These are phyloP conservation scores for Austroboletus rostrupii DNA, from an alignment of 1,284 basidiomycete species.

Conservation along the genomic window DNA sequence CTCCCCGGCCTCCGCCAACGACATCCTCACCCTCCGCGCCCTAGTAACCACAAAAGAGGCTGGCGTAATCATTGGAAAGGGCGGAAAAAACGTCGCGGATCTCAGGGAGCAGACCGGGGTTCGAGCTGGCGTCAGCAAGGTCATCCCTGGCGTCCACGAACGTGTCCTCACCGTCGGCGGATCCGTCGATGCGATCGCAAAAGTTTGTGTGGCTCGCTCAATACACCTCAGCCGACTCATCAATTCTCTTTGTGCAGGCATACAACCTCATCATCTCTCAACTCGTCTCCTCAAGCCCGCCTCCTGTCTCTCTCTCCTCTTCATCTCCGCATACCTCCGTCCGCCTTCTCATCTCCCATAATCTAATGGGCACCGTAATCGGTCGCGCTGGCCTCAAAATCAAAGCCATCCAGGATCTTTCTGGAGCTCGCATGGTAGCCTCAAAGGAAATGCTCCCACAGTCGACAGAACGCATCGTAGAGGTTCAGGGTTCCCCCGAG, in stretches of 20 bases:
- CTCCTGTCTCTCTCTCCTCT: conserved; percentile 57
- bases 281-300: conserved; percentile 76
- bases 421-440: conserved; percentile 95
- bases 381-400: conserved; percentile 97
- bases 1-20: conserved; percentile 51
- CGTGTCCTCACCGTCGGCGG: conserved; percentile 94
- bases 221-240: conserved; percentile 5
- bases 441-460: conserved; percentile 99
- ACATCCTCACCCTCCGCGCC: conserved; percentile 82
- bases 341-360: conserved; percentile 95
- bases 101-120: conserved; percentile 92
- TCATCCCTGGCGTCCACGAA: conserved; percentile 95
- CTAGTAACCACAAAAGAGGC: conserved; percentile 96
- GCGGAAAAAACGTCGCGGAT: conserved; percentile 94
- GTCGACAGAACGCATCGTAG: conserved; percentile 96
- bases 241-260: conserved; percentile 50
- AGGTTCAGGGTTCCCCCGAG: conserved; percentile 91
- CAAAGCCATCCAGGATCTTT: conserved; percentile 98
- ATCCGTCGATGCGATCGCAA: conserved; percentile 86
- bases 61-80: conserved; percentile 95
- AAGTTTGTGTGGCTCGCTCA: conserved; percentile 47
- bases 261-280: conserved; percentile 94
- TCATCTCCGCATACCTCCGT: conserved; percentile 82
- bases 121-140: conserved; percentile 98
- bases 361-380: conserved; percentile 99